Evolutionary conservation across 2,329 filamentous ascomycete genomes (phyloP).

Genomic region (Colletotrichum sp.): DNA sequence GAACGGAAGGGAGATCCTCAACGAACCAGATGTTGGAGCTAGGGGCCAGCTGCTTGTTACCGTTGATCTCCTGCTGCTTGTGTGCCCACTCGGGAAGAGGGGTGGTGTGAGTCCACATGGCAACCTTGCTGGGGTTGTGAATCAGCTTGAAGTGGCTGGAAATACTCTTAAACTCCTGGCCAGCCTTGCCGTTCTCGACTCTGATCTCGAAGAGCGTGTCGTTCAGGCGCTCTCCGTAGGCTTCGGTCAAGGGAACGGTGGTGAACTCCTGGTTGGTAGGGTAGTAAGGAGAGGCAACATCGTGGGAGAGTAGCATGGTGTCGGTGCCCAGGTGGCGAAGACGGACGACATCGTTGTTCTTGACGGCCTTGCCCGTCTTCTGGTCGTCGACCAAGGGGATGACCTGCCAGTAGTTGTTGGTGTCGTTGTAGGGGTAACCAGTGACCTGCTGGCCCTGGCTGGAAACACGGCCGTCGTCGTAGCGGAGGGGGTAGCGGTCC

Average conservation of each 20-base stretch:
- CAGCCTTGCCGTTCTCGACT: constrained; percentile 82
- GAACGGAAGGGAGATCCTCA: constrained; percentile 86
- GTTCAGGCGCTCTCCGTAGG: constrained; percentile 75
- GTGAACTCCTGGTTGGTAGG: constrained; percentile 99
- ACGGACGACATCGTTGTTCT: constrained; percentile 84
- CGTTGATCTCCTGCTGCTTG: constrained; percentile 98
- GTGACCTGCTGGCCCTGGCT: constrained; percentile 98
- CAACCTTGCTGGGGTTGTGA: constrained; percentile 92
- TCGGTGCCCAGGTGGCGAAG: constrained; percentile 88
- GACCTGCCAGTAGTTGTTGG: constrained; percentile 98
- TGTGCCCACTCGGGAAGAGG: constrained; percentile 97
- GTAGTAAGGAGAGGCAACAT: constrained; percentile 94
- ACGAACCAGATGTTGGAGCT: constrained; percentile 94
- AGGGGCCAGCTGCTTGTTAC: constrained; percentile 92
- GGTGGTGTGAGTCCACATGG: constrained; percentile 98
- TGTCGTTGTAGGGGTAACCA: constrained; percentile 97
- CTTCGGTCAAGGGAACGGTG: constrained; percentile 75
- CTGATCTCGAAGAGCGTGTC: constrained; percentile 94
- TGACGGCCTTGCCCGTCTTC: constrained; percentile 68
- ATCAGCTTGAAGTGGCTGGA: constrained; percentile 95
- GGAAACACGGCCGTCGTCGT: constrained; percentile 96
- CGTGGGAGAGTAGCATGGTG: constrained; percentile 87
- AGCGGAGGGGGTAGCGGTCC: constrained; percentile 88
- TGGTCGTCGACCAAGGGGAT: constrained; percentile 70
- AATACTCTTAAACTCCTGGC: constrained; percentile 87